Base-by-base conservation (phyloP, 768 basidiomycete species). In the Sarcodon aspratus region DNA sequence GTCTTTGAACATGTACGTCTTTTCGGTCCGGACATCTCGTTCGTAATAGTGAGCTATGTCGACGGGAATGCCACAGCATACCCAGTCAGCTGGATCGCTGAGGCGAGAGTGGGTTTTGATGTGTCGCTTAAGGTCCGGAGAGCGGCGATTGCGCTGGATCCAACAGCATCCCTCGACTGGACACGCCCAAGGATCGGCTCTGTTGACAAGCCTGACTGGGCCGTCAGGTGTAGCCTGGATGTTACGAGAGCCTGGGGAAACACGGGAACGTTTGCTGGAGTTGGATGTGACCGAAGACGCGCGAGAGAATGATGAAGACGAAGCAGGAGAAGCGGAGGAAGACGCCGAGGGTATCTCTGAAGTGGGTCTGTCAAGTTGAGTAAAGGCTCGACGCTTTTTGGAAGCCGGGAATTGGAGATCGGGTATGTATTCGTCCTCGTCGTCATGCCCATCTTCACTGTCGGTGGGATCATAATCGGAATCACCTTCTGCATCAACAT, bases 101-200 rank as follows among this genome's bases (percentile, higher is more conserved):
- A 33, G 18, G n/a, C 32, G 33, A 53, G 8, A 33, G 52, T 59
- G 58, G n/a, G 46, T 47, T 36, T 27, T 31, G 37, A 57, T 21
- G 50, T 59, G 58, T n/a, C 58, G 56, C 46, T 36, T 44, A 45
- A 59, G 37, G 50, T 59, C 58, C 15, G 51, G 49, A 40, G 5
- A 40, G 48, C 58, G 58, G 12, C 21, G 44, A 40, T 50, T 50
- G 31, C 3, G 1, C 54, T 52, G 52, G 33, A 44, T 46, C 47
- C 50, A 54, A 12, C 3, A 13, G 52, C 58, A 59, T 49, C 33
- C 15, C 48, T 52, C n/a, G 52, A 55, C 37, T 8, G 33, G 15
- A 36, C 48, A 1, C 1, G 15, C 17, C 9, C 15, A 42, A 27
- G 15, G 17, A 9, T 15, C 8, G 1, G 15, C 40, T 13, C 27